Evolutionary conservation across 2,329 filamentous ascomycete species (phyloP).

Genomic region (Teratosphaeria pseudoeucalypti): DNA sequence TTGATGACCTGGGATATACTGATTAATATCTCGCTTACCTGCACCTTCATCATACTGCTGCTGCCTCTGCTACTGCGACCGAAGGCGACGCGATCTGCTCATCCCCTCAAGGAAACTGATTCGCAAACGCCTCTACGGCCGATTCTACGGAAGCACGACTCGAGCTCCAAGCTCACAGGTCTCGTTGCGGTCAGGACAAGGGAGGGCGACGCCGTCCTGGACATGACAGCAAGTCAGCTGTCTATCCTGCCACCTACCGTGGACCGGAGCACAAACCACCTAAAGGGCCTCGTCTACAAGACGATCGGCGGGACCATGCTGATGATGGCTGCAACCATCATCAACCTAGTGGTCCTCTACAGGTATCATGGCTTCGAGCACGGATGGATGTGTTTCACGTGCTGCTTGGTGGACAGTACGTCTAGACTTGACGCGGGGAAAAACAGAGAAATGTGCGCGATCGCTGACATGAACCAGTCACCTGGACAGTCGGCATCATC

Average conservation of each 20-base stretch:
- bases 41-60: conserved; percentile 29
- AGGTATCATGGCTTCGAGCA: conserved; percentile 24
- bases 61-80: conserved; percentile 15
- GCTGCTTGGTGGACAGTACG: conserved; percentile 24
- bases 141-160: neutral
- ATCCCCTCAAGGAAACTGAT: neutral
- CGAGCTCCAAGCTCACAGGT: neutral
- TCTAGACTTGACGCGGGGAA: neutral
- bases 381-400: conserved; percentile 31
- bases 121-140: neutral
- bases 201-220: neutral
- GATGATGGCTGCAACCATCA: conserved; percentile 30
- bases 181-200: neutral
- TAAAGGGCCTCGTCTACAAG: conserved; percentile 31
- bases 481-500: conserved; percentile 7
- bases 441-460: neutral
- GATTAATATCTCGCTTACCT: conserved; percentile 31
- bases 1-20: conserved; percentile 29
- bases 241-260: neutral
- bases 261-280: conserved; percentile 21
- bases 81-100: neutral
- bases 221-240: neutral
- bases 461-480: conserved; percentile 3
- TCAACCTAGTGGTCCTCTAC: conserved; percentile 27
- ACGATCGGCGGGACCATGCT: conserved; percentile 28